Evolutionary conservation across 441 rosid genomes (phyloP), one percentile per base, ranked within the genome.

Genomic region (Iberis amara): DNA sequence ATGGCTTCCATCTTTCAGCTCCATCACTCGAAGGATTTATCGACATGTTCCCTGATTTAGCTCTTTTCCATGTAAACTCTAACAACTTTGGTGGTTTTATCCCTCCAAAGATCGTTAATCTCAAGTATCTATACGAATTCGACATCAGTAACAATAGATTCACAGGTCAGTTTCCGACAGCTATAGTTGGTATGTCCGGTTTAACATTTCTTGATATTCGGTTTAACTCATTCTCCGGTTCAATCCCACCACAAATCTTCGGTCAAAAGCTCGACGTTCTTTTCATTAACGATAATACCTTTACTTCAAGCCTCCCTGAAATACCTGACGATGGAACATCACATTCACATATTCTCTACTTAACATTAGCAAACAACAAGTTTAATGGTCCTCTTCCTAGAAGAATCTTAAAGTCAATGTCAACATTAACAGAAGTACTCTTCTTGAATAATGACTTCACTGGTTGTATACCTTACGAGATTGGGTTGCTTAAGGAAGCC

Each of bases 11-110:
- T 4, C 80, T 90, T 26, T 45, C 76, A 2, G 89, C 96, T 23
- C 83, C 94, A 24, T 61, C 79, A 1, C 76, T 89, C 11, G 82
- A 84, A 11, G 89, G 87, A 18, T 90, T 84, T 27, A 78, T 86
- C 28, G 97, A 86, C 45, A 76, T 69, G 33, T 81, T 86, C 24
- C 89, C 83, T 0, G 89, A 79, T 43, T 62, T 84, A 24, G 96
- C 91, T 9, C 73, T 90, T 35, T 86, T 86, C 66, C 96, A 90
- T 32, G 97, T 89, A 11, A 90, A 90, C 62, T 86, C 96, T 52
- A 89, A 89, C 74, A 69, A 64, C 57, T 89, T 89, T 39, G 41
- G 72, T 0, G 97, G 95, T 28, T 37, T 73, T 1, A 36, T 84
- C 43, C 78, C 94, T 1, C 54, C 89, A 1, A 69, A 65, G 28